These are phyloP conservation scores for Typha latifolia DNA, from an alignment of 176 grass and related monocot genomes.

Conservation along the genomic window DNA sequence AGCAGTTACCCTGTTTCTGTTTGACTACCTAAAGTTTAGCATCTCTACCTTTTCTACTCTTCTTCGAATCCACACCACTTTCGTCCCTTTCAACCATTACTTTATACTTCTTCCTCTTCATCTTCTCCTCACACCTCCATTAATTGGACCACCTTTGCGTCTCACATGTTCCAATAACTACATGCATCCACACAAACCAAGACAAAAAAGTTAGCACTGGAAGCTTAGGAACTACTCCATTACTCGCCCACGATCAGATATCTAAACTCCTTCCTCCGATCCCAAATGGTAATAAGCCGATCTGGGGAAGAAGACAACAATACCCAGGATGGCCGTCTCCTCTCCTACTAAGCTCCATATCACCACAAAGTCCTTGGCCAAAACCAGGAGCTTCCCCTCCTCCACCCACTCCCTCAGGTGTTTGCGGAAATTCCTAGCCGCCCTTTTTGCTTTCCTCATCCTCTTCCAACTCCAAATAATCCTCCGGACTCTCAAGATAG, in stretches of 20 bases:
- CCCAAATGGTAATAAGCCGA: neutral
- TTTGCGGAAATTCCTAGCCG: neutral
- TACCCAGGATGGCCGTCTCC: neutral
- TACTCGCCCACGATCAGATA: no score
- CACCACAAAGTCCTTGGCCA: neutral
- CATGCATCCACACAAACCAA: no score
- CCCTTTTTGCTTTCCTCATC: neutral
- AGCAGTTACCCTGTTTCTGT: no score
- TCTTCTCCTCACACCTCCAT: no score
- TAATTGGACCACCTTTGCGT: neutral
- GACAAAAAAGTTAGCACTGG: no score
- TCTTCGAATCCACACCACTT: no score
- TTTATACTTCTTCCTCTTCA: neutral
- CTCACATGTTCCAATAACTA: no score
- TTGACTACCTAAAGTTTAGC: no score
- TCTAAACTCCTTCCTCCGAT: no score
- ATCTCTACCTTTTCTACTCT: no score
- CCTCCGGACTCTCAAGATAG: neutral
- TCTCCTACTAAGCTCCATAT: neutral
- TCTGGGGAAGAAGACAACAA: neutral
- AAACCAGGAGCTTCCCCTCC: neutral
- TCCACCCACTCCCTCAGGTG: neutral
- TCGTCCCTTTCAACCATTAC: no score
- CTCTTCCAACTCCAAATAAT: slow-evolving; percentile 2
- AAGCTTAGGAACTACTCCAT: no score